Percentiles rank a stretch among this genome's conserved stretches.
Conservation (phyloP, 805 yeast genomes). For the Starmerella apis region DNA sequence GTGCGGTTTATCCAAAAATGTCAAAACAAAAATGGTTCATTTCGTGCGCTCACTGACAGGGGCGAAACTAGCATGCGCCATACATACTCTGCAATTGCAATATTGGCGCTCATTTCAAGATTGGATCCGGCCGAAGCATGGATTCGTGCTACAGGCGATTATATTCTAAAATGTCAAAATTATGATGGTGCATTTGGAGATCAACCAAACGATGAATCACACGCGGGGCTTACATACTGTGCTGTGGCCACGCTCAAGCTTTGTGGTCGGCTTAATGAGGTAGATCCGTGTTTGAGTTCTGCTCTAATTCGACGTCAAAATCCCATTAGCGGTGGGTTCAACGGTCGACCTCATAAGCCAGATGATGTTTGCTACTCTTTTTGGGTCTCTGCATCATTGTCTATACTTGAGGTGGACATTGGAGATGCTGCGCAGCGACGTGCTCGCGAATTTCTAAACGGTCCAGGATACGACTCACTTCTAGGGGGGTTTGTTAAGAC, state of each 20-base stretch:
- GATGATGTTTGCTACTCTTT: slow-evolving; percentile 83
- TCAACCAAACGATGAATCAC: slow-evolving; percentile 46
- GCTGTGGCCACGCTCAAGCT: slow-evolving; percentile 55
- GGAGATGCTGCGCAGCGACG: slow-evolving; percentile 17
- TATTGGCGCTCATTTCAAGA: slow-evolving; percentile 27
- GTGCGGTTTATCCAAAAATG: slow-evolving; percentile 48
- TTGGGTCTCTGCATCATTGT: slow-evolving; percentile 62
- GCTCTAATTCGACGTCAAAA: slow-evolving; percentile 20
- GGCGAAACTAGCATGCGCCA: slow-evolving; percentile 66
- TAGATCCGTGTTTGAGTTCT: neutral
- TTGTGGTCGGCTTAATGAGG: slow-evolving; percentile 22
- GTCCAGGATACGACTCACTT: slow-evolving; percentile 47
- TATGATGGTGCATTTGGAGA: slow-evolving; percentile 69
- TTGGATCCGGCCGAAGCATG: slow-evolving; percentile 28
- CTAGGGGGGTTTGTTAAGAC: slow-evolving; percentile 73
- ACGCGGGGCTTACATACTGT: slow-evolving; percentile 81
- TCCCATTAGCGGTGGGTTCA: slow-evolving; percentile 53
- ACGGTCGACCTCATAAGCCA: slow-evolving; percentile 75
- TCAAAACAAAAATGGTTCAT: slow-evolving; percentile 52
- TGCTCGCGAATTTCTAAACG: slow-evolving; percentile 39
- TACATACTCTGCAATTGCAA: slow-evolving; percentile 61
- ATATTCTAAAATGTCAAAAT: slow-evolving; percentile 33
- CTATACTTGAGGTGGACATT: slow-evolving; percentile 32
- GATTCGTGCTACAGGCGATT: slow-evolving; percentile 36
- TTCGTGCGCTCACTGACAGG: slow-evolving; percentile 27